Base-by-base conservation (phyloP, 345 rosid species). In the Anacardium occidentale region DNA sequence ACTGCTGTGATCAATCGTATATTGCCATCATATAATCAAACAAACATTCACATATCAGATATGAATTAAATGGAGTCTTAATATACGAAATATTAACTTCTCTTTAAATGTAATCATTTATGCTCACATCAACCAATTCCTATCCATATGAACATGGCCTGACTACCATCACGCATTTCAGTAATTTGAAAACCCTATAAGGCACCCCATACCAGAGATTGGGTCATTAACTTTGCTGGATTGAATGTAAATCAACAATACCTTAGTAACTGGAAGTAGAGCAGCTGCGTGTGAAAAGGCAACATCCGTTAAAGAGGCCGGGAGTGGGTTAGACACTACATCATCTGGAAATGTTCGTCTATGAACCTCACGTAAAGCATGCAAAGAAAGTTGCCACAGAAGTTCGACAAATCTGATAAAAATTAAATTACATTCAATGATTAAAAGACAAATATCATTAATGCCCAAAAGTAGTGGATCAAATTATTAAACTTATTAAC, bases 211-310 rank as follows among this genome's bases (percentile, higher is more conserved):
- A 15, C 37, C 2, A 21, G 29, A 11, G 72, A 22, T 14, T 12
- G 53, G 13, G 24, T 22, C 22, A 57, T 58, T 57, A 57, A 45
- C 26, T 5, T 25, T 18, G 20, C 48, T 26, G 21, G 21, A 40
- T 26, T 48, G 2, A 44, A 53, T 42, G 17, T 13, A 21, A 20
- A 20, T 29, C 42, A 22, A 15, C 5, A 80, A 60, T 76, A 95
- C 99, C 94, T 90, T 95, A 21, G 99, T 92, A 56, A 95, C 90
- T n/a, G 98, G 99, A 77, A 95, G 97, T 66, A 95, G 80, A 10
- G 99, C 91, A 69, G 99, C 94, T 71, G 99, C 99, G 81, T 95
- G 99, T 74, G 97, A 92, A 83, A 92, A 95, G 18, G 98, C 91
- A 42, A 95, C 98, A 71, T 92, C 99, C n/a, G 98, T 95, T 54